These are phyloP conservation scores for Septoria linicola DNA, from an alignment of 2,329 filamentous ascomycete genomes.

Conservation along the genomic window DNA sequence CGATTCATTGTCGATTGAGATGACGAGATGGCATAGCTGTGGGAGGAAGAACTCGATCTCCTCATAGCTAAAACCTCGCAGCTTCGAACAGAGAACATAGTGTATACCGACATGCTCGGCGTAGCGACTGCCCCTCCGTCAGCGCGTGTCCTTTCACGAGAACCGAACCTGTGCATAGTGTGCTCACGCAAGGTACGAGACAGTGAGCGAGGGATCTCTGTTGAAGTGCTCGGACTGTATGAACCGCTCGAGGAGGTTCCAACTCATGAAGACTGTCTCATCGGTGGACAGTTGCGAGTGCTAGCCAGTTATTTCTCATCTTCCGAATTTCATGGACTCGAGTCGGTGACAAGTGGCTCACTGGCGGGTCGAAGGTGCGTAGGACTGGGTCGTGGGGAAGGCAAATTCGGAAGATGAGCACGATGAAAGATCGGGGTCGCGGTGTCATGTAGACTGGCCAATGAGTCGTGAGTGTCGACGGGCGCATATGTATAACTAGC, in stretches of 20 bases:
- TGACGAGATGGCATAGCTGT: constrained; percentile 79
- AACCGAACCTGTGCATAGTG: too few species aligned
- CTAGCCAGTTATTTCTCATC: constrained; percentile 14
- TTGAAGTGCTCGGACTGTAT: constrained; percentile 94
- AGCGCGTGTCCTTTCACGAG: constrained; percentile 8
- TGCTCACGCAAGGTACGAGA: constrained; percentile 81
- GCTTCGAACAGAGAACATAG: constrained; percentile 83
- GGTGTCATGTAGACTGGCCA: too few species aligned
- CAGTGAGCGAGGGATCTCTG: constrained; percentile 82
- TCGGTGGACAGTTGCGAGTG: constrained; percentile 12
- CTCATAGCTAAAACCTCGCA: constrained; percentile 84
- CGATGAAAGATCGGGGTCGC: too few species aligned
- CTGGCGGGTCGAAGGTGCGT: neutral
- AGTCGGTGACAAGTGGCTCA: constrained; percentile 15
- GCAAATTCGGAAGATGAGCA: too few species aligned
- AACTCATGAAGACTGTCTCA: constrained; percentile 51
- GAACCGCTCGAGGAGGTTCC: constrained; percentile 86
- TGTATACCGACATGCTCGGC: constrained; percentile 87
- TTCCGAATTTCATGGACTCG: constrained; percentile 10
- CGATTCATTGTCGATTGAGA: constrained; percentile 86
- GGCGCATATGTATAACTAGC: too few species aligned
- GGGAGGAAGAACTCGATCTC: constrained; percentile 92
- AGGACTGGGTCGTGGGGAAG: too few species aligned
- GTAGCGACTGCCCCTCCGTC: constrained; percentile 63
- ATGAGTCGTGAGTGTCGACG: too few species aligned